These are phyloP conservation scores for Pelargonium nanum DNA, from an alignment of 345 rosid genomes.

Conservation along the genomic window DNA sequence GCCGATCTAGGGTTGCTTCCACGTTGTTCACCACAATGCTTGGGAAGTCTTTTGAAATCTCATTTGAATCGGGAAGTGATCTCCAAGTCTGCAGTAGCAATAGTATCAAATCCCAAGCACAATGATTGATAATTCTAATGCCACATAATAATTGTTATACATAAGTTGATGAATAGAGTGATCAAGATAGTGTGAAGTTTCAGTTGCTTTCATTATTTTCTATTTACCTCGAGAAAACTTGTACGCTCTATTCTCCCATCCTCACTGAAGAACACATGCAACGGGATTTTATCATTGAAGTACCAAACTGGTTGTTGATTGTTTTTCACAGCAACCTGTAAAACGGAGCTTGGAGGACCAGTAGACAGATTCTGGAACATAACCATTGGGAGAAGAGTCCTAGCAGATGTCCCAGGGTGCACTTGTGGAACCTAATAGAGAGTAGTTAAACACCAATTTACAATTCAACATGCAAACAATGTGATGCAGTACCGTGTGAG, in stretches of 20 bases:
- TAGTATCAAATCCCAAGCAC: neutral
- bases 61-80: conserved; percentile 89
- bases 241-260: conserved; percentile 96
- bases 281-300: conserved; percentile 60
- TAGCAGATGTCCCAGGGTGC: conserved; percentile 65
- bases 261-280: conserved; percentile 68
- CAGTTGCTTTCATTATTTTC: too few species aligned
- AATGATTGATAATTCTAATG: too few species aligned
- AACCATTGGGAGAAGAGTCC: conserved; percentile 78
- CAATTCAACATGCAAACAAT: conserved; percentile 4
- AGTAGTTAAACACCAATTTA: conserved; percentile 15
- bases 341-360: conserved; percentile 77
- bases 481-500: conserved; percentile 2
- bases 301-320: conserved; percentile 95
- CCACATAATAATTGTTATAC: too few species aligned
- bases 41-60: conserved; percentile 74
- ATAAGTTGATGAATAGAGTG: too few species aligned
- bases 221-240: conserved; percentile 88
- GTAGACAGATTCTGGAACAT: conserved; percentile 80
- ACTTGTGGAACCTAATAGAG: conserved; percentile 59
- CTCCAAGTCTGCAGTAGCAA: conserved; percentile 98
- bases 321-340: conserved; percentile 96
- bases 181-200: too few species aligned
- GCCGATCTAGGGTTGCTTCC: conserved; percentile 56
- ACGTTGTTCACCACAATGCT: conserved; percentile 44